Base-by-base conservation (phyloP, 2,329 filamentous ascomycete species). In the Paecilomyces sp. region DNA sequence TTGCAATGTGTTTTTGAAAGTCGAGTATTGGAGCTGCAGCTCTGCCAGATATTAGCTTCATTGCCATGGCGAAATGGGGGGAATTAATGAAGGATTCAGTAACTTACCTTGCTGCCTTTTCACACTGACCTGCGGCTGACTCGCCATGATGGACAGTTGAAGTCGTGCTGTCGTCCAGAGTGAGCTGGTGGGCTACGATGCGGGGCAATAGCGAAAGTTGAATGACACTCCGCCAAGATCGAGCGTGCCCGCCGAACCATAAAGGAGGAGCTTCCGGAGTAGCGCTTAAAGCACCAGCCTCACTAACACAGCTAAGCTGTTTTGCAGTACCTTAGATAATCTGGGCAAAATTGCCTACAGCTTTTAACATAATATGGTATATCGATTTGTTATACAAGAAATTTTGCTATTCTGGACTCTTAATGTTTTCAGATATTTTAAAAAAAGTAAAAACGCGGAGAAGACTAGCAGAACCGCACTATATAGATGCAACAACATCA, bases 1-100 rank as follows among this genome's bases (percentile, higher is more conserved):
- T 77, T 97, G 93, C 60, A 99, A 84, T 34, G 81, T 86, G 69
- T 84, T 86, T 70, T 88, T 88, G 81, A 84, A 81, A 65, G 76
- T 81, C 50, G 76, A 74, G 67, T 81, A 81, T 64, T 81, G 79
- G 57, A 71, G 66, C 66, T 81, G 79, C 58, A 81, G 73, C 71
- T 81, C 79, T 81, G 63, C 54, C 47, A 53, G 12, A 34, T 55
- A 18, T 34, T 56, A 51, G 60, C 3, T 28, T 9, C 51, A 11
- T 3, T n/a, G 2, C 50, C 12, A 41, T 31, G 31, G 25, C 12
- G 41, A 24, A 7, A 28, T 3, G 18, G 3, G 58, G 15, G 30
- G 13, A 24, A 9, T 22, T 28, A 28, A 15, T 33, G 28, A 51
- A 25, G n/a, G 8, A 18, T 3, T 57, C 3, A 51, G 12, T 18